Percentiles rank a stretch among this genome's conserved stretches.
These are phyloP conservation scores for Saussurea involucrata DNA, from an alignment of 129 eudicot species.

Conservation along the genomic window DNA sequence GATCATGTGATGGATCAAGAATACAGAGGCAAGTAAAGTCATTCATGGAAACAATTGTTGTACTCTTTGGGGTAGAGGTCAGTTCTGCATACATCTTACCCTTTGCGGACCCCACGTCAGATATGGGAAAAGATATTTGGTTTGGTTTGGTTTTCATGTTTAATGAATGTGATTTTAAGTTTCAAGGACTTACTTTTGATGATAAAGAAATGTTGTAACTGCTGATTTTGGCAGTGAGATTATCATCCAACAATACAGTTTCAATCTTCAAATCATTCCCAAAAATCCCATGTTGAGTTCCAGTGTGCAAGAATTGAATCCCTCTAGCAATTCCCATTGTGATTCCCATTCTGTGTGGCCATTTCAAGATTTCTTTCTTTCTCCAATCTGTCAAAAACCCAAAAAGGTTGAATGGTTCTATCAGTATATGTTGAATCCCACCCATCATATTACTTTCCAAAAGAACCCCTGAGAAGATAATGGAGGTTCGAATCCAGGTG, in stretches of 20 bases:
- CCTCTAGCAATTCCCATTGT: conserved; percentile 87
- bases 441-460: neutral
- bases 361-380: conserved; percentile 66
- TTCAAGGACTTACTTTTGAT: conserved; percentile 48
- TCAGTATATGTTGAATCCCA: neutral
- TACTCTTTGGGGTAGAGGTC: neutral
- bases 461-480: no score
- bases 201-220: conserved; percentile 73
- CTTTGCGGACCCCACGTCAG: neutral
- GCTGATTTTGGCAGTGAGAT: conserved; percentile 78
- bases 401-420: neutral
- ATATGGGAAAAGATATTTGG: neutral
- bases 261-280: conserved; percentile 80
- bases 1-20: neutral
- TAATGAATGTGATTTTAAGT: conserved; percentile 14
- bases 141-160: neutral
- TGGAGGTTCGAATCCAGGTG: no score
- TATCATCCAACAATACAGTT: conserved; percentile 73
- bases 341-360: conserved; percentile 95
- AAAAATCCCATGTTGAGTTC: conserved; percentile 50
- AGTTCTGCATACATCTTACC: neutral
- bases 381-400: conserved; percentile 55
- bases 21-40: neutral
- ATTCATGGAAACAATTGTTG: neutral
- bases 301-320: conserved; percentile 77